phyloP scores from a whole-genome alignment of 345 rosid genomes.

The Acer negundo region DNA sequence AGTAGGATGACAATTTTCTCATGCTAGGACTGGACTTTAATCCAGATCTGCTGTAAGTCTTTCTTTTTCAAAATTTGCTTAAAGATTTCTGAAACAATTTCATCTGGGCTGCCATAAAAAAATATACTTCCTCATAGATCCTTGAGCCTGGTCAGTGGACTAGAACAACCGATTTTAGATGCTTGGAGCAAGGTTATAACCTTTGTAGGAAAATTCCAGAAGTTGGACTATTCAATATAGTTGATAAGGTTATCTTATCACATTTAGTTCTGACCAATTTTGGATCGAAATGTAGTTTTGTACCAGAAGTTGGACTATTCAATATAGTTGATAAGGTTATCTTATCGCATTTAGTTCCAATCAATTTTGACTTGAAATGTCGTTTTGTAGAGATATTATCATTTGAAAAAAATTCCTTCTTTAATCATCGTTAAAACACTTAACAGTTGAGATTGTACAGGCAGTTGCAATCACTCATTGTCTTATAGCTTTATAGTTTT shows the following conservation, averaged over 20 bases:
- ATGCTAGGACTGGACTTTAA: background rate
- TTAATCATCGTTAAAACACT: background rate
- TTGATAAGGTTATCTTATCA: conserved; percentile 18
- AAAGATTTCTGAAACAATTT: background rate
- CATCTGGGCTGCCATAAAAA: background rate
- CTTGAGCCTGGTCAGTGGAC: background rate
- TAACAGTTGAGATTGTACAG: background rate
- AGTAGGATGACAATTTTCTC: background rate
- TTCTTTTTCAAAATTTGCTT: background rate
- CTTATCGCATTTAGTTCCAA: background rate
- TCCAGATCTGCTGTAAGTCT: background rate
- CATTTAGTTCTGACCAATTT: background rate
- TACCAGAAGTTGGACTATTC: conserved; percentile 6
- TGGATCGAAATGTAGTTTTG: no score
- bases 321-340: conserved; percentile 22
- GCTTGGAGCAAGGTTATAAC: background rate
- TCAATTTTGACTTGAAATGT: background rate
- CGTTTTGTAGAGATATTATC: background rate
- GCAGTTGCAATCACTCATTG: background rate
- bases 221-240: conserved; percentile 9
- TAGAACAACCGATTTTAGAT: background rate
- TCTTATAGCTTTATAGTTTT: background rate
- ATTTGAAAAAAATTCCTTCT: background rate
- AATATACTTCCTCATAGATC: background rate
- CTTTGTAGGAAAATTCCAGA: background rate